Percentiles rank a stretch among this genome's conserved stretches.
Conservation (phyloP, 208 protist species). For the Trypanosoma lewisi region DNA sequence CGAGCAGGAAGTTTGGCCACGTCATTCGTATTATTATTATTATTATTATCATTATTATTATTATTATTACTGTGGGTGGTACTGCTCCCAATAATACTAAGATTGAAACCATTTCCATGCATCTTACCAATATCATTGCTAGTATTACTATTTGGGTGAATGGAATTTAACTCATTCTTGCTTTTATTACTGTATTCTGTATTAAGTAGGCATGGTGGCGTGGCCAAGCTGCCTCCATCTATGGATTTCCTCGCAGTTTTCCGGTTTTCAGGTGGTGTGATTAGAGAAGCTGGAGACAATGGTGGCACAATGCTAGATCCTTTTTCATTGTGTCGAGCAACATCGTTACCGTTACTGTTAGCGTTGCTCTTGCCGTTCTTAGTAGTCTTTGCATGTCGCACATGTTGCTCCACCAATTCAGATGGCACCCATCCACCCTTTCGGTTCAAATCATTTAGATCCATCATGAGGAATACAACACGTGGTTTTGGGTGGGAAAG, state of each 20-base stretch:
- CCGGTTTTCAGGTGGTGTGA: background rate
- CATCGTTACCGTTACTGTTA: too few relatives aligned
- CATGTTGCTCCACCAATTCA: conserved; percentile 29
- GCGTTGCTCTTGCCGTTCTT: background rate
- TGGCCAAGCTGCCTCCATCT: background rate
- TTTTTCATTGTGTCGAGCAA: background rate
- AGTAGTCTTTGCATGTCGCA: background rate
- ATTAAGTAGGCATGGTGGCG: background rate
- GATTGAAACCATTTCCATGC: background rate
- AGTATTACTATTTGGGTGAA: background rate
- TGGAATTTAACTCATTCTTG: background rate
- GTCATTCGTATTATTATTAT: conserved; percentile 3
- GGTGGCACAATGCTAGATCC: background rate
- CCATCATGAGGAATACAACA: conserved; percentile 83
- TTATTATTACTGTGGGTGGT: background rate
- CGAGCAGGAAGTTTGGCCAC: background rate
- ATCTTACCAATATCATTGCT: background rate
- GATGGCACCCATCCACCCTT: conserved; percentile 44
- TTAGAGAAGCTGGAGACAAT: conserved; percentile 1
- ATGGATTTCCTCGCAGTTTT: background rate
- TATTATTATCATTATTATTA: background rate
- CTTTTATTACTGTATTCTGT: background rate
- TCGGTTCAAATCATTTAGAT: conserved; percentile 59
- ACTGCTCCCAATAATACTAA: background rate
- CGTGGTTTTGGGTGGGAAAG: conserved; percentile 56